Base-by-base conservation (phyloP, 805 yeast genomes). In the Candida chilensis region DNA sequence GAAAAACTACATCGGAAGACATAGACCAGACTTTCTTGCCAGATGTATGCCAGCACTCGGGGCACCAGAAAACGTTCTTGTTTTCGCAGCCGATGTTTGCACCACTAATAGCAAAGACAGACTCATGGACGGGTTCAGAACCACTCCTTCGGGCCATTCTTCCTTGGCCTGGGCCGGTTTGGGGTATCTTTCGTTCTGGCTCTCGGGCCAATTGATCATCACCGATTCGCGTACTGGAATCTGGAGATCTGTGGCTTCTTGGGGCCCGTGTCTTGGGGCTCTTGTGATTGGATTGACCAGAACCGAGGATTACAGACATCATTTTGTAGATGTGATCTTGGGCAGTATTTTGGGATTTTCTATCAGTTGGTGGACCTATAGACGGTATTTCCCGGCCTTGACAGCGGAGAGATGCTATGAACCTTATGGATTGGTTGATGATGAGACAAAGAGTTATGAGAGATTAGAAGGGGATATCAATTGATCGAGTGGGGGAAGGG, bases 231-330 rank as follows among this genome's bases (percentile, higher is more conserved):
- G 52, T 29, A 59, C 66, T 13, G 82, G 88, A 2, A 63, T 74
- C 1, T 78, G 86, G 83, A 70, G 88, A 47, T 58, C 71, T 27
- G 38, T 71, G 3, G 46, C 78, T 3, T 57, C 76, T 1, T 45
- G 57, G 7, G 32, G 67, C n/a, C 92, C 92, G 2, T 46, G 69
- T 1, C 42, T 85, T 4, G 67, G 81, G 5, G 96, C 97, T 0
- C 46, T 70, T 1, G 64, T 78, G 38, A 77, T 90, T 41, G 97
- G 96, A 0, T 53, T 84, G 27, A 75, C 92, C 24, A 70, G 98
- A 44, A 84, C 95, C 1, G 80, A 82, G 44, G 98, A 90, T 54
- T 88, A 88, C 55, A 69, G 96, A 50, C 98, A 90, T 48, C 97
- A 90, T 54, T 86, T 84, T 47, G 61, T 83, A 12, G 98, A 90